These are phyloP conservation scores for Arthrobotrys iridis DNA, from an alignment of 2,329 filamentous ascomycete species.

Conservation along the genomic window DNA sequence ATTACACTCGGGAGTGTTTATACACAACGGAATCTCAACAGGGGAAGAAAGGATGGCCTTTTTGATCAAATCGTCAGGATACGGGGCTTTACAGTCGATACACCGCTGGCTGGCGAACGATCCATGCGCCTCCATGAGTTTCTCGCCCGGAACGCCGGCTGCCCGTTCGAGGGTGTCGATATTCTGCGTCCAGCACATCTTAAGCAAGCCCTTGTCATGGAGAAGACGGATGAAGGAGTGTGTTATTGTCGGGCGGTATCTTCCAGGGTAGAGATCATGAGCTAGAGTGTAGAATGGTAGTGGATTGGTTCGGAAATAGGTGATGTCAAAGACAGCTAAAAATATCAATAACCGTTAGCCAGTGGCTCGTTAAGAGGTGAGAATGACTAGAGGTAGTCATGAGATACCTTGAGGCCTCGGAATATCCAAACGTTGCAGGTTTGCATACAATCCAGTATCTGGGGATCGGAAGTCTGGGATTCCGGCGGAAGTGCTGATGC, in stretches of 20 bases:
- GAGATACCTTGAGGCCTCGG: constrained; percentile 71
- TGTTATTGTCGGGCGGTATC: constrained; percentile 85
- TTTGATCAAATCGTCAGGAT: constrained; percentile 70
- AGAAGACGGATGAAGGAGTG: constrained; percentile 89
- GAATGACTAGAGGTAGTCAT: constrained; percentile 19
- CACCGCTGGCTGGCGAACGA: constrained; percentile 92
- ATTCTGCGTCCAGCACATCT: constrained; percentile 95
- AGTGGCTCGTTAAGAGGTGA: not conserved
- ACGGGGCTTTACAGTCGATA: constrained; percentile 82
- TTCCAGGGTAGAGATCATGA: constrained; percentile 89
- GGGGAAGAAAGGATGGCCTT: constrained; percentile 9
- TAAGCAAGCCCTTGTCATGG: constrained; percentile 77
- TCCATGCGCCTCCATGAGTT: constrained; percentile 92
- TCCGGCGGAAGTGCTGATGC: constrained; percentile 64
- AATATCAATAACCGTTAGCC: not conserved
- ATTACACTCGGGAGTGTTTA: constrained; percentile 66
- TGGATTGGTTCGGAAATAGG: constrained; percentile 84
- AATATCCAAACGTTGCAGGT: constrained; percentile 84
- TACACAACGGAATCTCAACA: constrained; percentile 40
- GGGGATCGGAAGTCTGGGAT: constrained; percentile 96
- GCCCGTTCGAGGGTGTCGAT: constrained; percentile 86
- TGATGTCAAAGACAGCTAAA: constrained; percentile 90
- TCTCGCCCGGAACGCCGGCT: constrained; percentile 81
- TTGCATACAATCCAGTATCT: constrained; percentile 91
- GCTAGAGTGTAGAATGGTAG: constrained; percentile 91